Conservation (phyloP, 2,329 filamentous ascomycete genomes). For the Magnaporthiopsis poae region DNA sequence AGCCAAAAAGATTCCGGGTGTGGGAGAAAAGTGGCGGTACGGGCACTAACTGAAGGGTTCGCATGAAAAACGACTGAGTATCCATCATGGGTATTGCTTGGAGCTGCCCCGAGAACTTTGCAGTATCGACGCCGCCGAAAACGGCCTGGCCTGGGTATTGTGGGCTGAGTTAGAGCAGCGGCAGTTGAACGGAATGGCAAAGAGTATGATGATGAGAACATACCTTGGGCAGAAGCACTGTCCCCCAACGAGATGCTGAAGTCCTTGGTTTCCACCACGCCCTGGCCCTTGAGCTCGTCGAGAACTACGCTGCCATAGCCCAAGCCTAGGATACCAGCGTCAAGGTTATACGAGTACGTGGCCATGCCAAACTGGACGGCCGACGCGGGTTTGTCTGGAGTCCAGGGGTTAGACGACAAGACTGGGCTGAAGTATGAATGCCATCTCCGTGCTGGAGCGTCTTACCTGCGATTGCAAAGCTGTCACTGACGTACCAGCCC, state of each 20-base stretch:
- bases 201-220: background rate
- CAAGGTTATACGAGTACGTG: background rate
- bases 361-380: constrained; percentile 9
- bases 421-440: background rate
- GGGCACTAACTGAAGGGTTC: constrained; percentile 2
- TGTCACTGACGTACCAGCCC: constrained; percentile 13
- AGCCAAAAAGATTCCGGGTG: background rate
- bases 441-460: background rate
- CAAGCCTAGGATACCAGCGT: constrained; percentile 6
- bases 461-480: constrained; percentile 12
- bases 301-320: constrained; percentile 8
- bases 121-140: constrained; percentile 9
- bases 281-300: constrained; percentile 8
- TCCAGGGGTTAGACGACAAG: background rate
- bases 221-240: constrained; percentile 2
- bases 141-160: constrained; percentile 4
- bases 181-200: too few species aligned
- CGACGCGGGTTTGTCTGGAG: background rate
- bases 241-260: constrained; percentile 7
- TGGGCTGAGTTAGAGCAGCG: background rate
- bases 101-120: constrained; percentile 8
- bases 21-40: background rate
- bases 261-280: constrained; percentile 5
- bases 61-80: background rate
- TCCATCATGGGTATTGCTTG: constrained; percentile 4